A percentile compares a stretch with the other conserved stretches of the same genome.
phyloP scores from a whole-genome alignment of 345 rosid species.

The Aquilaria yunnanensis region DNA sequence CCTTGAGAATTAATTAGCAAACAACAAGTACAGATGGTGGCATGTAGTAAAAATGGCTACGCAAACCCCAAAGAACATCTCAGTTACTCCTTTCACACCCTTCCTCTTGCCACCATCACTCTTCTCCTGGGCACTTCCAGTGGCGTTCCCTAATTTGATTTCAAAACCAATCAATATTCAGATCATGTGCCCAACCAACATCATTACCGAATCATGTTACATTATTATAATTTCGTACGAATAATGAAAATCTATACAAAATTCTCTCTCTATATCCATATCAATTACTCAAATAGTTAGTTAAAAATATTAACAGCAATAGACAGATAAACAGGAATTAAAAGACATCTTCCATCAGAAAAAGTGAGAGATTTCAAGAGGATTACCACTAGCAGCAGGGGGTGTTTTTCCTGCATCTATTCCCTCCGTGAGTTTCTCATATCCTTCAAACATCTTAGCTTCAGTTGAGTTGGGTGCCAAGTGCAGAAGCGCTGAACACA shows the following conservation, averaged over 20 bases:
- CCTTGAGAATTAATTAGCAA: no score
- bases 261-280: no score
- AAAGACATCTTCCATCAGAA: not conserved
- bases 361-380: not conserved
- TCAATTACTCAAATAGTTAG: not conserved
- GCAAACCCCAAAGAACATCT: slow-evolving; percentile 24
- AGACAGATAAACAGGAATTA: no score
- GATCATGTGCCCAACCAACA: not conserved
- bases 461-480: slow-evolving; percentile 54
- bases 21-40: no score
- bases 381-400: slow-evolving; percentile 31
- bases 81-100: slow-evolving; percentile 23
- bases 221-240: no score
- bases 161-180: not conserved
- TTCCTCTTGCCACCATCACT: slow-evolving; percentile 29
- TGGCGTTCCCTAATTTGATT: slow-evolving; percentile 11
- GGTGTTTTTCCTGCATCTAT: slow-evolving; percentile 1
- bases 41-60: slow-evolving; percentile 11
- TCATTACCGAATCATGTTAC: no score
- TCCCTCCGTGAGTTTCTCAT: slow-evolving; percentile 36
- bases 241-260: no score
- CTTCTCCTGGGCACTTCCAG: slow-evolving; percentile 22
- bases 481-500: slow-evolving; percentile 49
- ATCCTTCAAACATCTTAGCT: slow-evolving; percentile 55
- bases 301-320: not conserved